Percentiles rank a stretch among this genome's conserved stretches.
These are phyloP conservation scores for Drechslerella stenobrocha DNA, from an alignment of 2,329 filamentous ascomycete species.

Conservation along the genomic window DNA sequence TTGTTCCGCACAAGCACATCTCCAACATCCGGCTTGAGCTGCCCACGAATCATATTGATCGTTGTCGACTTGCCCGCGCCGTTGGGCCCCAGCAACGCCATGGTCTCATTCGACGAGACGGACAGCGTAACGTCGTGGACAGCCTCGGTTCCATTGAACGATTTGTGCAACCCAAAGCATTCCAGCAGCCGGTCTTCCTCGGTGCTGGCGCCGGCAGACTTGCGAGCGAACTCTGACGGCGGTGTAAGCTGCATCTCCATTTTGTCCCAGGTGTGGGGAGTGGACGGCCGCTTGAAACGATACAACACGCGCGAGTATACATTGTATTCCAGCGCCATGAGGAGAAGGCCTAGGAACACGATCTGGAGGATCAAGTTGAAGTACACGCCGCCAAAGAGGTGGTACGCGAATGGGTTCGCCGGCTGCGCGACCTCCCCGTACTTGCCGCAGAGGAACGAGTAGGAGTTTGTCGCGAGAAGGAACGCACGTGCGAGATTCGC, in stretches of 20 bases:
- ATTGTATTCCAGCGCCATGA: conserved; percentile 81
- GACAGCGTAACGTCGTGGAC: conserved; percentile 86
- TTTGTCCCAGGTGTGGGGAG: conserved; percentile 56
- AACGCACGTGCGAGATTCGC: conserved; percentile 74
- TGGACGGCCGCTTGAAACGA: conserved; percentile 54
- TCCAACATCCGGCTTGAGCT: conserved; percentile 73
- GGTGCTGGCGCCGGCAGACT: neutral
- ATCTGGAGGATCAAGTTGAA: conserved; percentile 78
- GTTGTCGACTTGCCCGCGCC: conserved; percentile 90
- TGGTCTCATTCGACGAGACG: conserved; percentile 77
- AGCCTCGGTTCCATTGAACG: conserved; percentile 74
- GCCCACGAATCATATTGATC: conserved; percentile 86
- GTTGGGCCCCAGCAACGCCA: conserved; percentile 88
- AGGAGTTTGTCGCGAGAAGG: conserved; percentile 78
- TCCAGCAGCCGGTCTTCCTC: conserved; percentile 73
- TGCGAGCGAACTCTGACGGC: neutral
- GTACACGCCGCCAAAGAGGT: conserved; percentile 80
- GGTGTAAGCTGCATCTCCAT: conserved; percentile 55
- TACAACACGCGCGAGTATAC: conserved; percentile 55
- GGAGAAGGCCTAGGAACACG: conserved; percentile 69
- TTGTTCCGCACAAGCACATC: conserved; percentile 65
- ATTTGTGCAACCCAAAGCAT: conserved; percentile 72
- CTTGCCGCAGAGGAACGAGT: conserved; percentile 74
- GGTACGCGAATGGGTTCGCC: conserved; percentile 62
- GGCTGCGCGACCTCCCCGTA: conserved; percentile 64